phyloP scores from a whole-genome alignment of 768 basidiomycete genomes.

The Inosperma sp. region DNA sequence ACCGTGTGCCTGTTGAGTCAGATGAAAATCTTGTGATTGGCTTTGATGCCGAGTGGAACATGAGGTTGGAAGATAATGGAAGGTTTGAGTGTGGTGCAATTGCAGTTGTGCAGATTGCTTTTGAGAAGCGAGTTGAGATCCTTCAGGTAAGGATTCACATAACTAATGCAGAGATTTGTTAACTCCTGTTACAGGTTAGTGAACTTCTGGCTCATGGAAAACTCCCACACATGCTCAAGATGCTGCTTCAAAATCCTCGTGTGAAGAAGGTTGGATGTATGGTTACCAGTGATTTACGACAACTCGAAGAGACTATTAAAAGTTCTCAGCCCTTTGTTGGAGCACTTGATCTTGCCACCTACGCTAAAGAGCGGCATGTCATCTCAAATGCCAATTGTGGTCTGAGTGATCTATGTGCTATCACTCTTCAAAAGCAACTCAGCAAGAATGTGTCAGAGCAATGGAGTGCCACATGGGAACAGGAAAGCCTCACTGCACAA shows the following conservation, averaged over 20 bases:
- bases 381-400: conserved; percentile 13
- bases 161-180: not conserved
- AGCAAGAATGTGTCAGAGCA: conserved; percentile 17
- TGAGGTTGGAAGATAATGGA: conserved; percentile 18
- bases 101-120: conserved; percentile 21
- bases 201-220: conserved; percentile 8
- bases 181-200: conserved; percentile 14
- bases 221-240: conserved; percentile 14
- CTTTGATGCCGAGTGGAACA: conserved; percentile 26
- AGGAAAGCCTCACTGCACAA: conserved; percentile 6
- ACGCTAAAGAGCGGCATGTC: conserved; percentile 25
- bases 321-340: conserved; percentile 19
- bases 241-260: conserved; percentile 14
- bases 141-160: conserved; percentile 14
- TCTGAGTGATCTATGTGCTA: conserved; percentile 29
- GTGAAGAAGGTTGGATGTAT: conserved; percentile 24
- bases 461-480: conserved; percentile 13
- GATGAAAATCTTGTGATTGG: conserved; percentile 15
- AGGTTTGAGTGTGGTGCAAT: conserved; percentile 11
- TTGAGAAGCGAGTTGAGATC: conserved; percentile 16
- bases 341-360: conserved; percentile 25
- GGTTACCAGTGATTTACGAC: conserved; percentile 22
- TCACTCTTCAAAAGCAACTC: conserved; percentile 16
- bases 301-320: conserved; percentile 15
- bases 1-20: conserved; percentile 16